Evolutionary conservation across 202 grass and related monocot genomes (phyloP), one percentile per base, ranked within the genome.

Genomic region (Hordeum pubiflorum): DNA sequence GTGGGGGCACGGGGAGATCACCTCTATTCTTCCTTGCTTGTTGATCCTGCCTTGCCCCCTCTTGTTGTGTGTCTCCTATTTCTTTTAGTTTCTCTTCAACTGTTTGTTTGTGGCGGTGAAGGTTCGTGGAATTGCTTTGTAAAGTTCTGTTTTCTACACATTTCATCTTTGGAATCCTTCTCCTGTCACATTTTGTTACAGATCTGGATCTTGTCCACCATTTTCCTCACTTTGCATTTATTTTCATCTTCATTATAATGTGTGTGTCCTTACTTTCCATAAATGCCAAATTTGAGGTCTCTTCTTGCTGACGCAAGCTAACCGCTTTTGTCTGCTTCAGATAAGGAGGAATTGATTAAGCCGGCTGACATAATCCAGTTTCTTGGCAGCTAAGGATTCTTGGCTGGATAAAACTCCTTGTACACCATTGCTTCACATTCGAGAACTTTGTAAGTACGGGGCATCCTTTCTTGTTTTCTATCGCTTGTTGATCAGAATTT

Each of bases 261-360:
- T n/a, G 2, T 46, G 62, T 76, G 26, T 22, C 80, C 76, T 87
- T 82, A 72, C 56, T 72, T 77, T 63, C 65, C 63, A 10, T 34
- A 83, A 79, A 89, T 85, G 82, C 72, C 78, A 89, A 85, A 63
- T 78, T 83, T 80, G 81, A 90, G 82, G 85, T 88, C 65, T 81
- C 82, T 50, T 50, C 46, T 72, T 81, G 64, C 63, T 81, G 77
- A 81, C 34, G 33, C 40, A 81, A 54, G 24, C 62, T 76, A 55
- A 44, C 50, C 27, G 20, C 72, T 72, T 54, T 54, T 55, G 1
- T 77, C 64, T 84, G 65, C 72, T 89, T 63, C n/a, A 69, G 84
- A 80, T 68, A 71, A 75, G 75, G 54, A 69, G 50, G 40, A 54
- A 79, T 40, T 74, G 75, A 81, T 60, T 79, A 59, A 40, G 70